phyloP scores from a whole-genome alignment of 129 eudicot genomes.

The Pittosporum tobira region DNA sequence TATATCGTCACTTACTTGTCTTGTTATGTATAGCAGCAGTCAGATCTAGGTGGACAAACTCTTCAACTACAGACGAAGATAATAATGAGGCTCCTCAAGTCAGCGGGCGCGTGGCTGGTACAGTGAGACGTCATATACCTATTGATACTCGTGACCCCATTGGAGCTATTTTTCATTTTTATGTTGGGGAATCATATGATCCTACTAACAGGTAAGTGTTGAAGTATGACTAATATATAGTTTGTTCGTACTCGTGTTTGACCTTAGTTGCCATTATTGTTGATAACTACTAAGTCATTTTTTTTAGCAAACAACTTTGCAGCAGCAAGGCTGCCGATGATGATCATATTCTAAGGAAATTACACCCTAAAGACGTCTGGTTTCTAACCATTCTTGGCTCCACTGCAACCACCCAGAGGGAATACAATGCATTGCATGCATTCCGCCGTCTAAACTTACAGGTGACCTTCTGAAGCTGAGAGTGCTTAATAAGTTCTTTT shows the following conservation, averaged over 20 bases:
- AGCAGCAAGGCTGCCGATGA: slow-evolving; percentile 52
- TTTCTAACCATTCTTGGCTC: slow-evolving; percentile 78
- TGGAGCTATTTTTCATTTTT: slow-evolving; percentile 90
- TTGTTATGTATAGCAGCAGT: slow-evolving; percentile 54
- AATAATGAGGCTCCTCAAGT: slow-evolving; percentile 64
- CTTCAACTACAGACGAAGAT: slow-evolving; percentile 35
- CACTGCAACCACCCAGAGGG: slow-evolving; percentile 91
- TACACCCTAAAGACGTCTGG: slow-evolving; percentile 77
- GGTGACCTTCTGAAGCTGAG: slow-evolving; percentile 33
- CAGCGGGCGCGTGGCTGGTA: slow-evolving; percentile 83
- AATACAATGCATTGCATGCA: slow-evolving; percentile 88
- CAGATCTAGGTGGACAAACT: slow-evolving; percentile 46
- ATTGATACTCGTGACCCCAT: slow-evolving; percentile 79
- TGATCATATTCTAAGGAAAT: slow-evolving; percentile 68
- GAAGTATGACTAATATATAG: neutral
- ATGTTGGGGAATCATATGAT: slow-evolving; percentile 81
- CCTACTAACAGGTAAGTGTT: slow-evolving; percentile 58
- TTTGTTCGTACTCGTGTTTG: too few species aligned
- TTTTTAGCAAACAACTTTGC: slow-evolving; percentile 7
- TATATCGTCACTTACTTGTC: neutral
- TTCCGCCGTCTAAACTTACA: slow-evolving; percentile 83
- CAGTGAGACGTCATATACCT: slow-evolving; percentile 84
- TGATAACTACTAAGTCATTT: too few species aligned
- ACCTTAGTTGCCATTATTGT: too few species aligned
- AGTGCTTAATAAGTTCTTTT: too few species aligned